Base-by-base conservation (phyloP, 2,329 filamentous ascomycete species). In the Cordyceps cicadae region DNA sequence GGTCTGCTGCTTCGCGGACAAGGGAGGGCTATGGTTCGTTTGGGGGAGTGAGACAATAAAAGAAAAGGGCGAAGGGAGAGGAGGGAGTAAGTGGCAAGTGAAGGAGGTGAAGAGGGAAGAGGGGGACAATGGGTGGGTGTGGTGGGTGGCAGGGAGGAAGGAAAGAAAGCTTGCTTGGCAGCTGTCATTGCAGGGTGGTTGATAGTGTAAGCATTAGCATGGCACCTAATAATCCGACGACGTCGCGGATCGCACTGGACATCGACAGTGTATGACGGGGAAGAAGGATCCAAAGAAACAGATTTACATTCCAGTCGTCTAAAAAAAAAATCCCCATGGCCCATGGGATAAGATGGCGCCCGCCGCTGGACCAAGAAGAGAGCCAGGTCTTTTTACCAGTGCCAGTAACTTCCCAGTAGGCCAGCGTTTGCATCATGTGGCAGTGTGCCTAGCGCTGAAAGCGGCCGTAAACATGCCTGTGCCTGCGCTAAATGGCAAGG, bases 381-480 rank as follows among this genome's bases (percentile, higher is more conserved):
- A 34, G 26, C 3, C 26, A 3, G 32, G 32, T 7, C 7, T 5
- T 34, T 34, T 34, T 3, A 34, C 32, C 32, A 34, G 32, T 34
- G 12, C 34, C 34, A 8, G 29, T 37, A 12, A 37, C 12, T 15
- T 14, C 1, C n/a, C 15, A 34, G 41, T 24, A 37, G n/a, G n/a
- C n/a, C n/a, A 21, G 52, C 41, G 54, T 46, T 56, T 56, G 54
- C 54, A 48, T 56, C 34, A 37, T 11, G 34, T 11, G 24, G 24
- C 24, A 24, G 24, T 24, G 24, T 24, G 4, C 24, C 24, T 24
- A 14, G 8, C 34, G 12, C 55, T 51, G 34, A 32, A 58, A 58
- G 55, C 55, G 34, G 55, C 55, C 55, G 11, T 46, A 43, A 32
- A 34, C 55, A 58, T 58, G n/a, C 55, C 55, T 58, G 54, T 57